Conservation (phyloP, 2,329 filamentous ascomycete species). For the Colletotrichum abscissum region DNA sequence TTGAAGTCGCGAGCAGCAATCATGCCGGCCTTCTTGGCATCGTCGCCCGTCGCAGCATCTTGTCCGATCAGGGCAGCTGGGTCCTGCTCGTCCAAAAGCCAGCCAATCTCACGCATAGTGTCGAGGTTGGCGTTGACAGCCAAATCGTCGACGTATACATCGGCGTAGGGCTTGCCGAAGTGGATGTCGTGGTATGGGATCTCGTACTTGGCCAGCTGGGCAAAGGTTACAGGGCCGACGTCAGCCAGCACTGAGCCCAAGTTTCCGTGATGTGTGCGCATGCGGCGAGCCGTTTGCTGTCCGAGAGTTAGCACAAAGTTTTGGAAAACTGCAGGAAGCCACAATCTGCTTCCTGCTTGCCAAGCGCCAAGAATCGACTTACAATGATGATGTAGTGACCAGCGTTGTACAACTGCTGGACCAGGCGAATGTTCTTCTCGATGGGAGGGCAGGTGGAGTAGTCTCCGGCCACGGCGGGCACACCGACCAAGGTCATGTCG, state of each 20-base stretch:
- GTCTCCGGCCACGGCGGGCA: slow-evolving; percentile 41
- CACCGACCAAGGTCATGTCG: slow-evolving; percentile 45
- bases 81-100: slow-evolving; percentile 42
- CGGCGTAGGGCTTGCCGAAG: slow-evolving; percentile 45
- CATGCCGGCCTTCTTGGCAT: slow-evolving; percentile 41
- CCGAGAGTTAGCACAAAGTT: not conserved
- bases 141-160: slow-evolving; percentile 44
- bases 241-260: slow-evolving; percentile 42
- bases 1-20: slow-evolving; percentile 45
- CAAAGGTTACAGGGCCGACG: slow-evolving; percentile 41
- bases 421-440: slow-evolving; percentile 42
- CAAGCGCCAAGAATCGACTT: slow-evolving; percentile 32
- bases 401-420: slow-evolving; percentile 43
- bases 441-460: slow-evolving; percentile 45
- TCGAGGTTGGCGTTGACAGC: slow-evolving; percentile 44
- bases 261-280: slow-evolving; percentile 44
- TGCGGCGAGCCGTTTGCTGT: slow-evolving; percentile 42
- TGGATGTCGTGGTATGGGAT: slow-evolving; percentile 45
- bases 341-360: not conserved
- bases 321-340: no score
- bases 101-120: slow-evolving; percentile 43
- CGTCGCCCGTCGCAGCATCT: slow-evolving; percentile 28
- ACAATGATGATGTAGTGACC: slow-evolving; percentile 46
- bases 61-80: slow-evolving; percentile 33
- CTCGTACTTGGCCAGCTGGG: slow-evolving; percentile 41